Evolutionary conservation across 169 alveolate genomes (phyloP).

Genomic region (Theileria luwenshuni): DNA sequence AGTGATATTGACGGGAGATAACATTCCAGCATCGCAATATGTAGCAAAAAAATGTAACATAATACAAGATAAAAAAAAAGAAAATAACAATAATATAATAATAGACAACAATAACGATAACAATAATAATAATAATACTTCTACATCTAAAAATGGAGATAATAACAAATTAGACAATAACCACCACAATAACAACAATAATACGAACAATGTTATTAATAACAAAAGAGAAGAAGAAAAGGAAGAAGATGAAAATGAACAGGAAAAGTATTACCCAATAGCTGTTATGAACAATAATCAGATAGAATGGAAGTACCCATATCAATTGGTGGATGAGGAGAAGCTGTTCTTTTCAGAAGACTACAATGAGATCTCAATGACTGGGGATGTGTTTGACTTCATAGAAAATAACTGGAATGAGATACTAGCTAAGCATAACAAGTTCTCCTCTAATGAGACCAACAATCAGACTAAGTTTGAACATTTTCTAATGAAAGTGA

Average conservation of each 20-base stretch:
- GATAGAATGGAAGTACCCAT: slow-evolving; percentile 63
- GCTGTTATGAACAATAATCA: slow-evolving; percentile 47
- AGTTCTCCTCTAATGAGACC: slow-evolving; percentile 42
- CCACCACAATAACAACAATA: not conserved
- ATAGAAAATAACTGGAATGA: slow-evolving; percentile 57
- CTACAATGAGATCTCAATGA: slow-evolving; percentile 45
- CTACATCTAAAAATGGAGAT: not conserved
- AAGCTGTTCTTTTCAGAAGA: slow-evolving; percentile 40
- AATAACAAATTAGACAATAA: not conserved
- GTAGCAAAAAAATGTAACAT: slow-evolving; percentile 76
- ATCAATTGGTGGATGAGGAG: slow-evolving; percentile 51
- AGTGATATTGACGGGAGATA: slow-evolving; percentile 78
- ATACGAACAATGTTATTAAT: not conserved
- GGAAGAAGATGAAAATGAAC: slow-evolving; percentile 1
- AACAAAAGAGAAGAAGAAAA: not conserved
- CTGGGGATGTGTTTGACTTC: slow-evolving; percentile 67
- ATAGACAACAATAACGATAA: not conserved
- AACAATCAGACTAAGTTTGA: slow-evolving; percentile 51
- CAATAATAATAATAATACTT: not conserved
- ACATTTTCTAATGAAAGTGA: slow-evolving; percentile 51
- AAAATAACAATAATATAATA: not conserved
- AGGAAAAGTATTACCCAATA: slow-evolving; percentile 19
- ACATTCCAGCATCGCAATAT: slow-evolving; percentile 72
- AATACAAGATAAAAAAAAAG: slow-evolving; percentile 29
- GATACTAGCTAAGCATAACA: slow-evolving; percentile 39